phyloP scores from a whole-genome alignment of 805 yeast genomes.

The Ogataea sp. region DNA sequence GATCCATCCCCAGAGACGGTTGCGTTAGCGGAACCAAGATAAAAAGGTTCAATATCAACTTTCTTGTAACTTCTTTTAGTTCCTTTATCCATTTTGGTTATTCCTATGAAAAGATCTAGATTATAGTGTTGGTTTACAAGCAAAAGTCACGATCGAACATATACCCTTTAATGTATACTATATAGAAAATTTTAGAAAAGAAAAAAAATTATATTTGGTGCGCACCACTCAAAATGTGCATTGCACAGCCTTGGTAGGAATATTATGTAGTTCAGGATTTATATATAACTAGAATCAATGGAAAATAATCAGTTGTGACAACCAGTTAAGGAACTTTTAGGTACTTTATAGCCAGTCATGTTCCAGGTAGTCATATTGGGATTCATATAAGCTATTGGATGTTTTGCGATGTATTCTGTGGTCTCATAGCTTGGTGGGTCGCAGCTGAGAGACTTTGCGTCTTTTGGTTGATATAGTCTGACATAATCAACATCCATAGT shows the following conservation, averaged over 20 bases:
- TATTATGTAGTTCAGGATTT: too few species aligned
- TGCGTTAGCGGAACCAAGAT: conserved; percentile 77
- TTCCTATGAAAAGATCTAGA: neutral
- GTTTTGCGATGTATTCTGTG: conserved; percentile 25
- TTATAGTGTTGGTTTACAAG: neutral
- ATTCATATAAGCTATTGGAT: conserved; percentile 56
- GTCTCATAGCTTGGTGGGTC: conserved; percentile 32
- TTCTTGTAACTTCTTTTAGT: conserved; percentile 27
- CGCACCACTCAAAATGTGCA: too few species aligned
- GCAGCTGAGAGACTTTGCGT: conserved; percentile 23
- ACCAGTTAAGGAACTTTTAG: conserved; percentile 20
- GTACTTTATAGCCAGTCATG: conserved; percentile 37
- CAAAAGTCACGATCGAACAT: too few species aligned
- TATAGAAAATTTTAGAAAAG: too few species aligned
- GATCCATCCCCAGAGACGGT: conserved; percentile 54
- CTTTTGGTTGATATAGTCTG: conserved; percentile 31
- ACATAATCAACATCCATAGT: conserved; percentile 30
- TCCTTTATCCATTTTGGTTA: conserved; percentile 2
- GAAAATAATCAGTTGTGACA: too few species aligned
- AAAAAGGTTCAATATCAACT: conserved; percentile 66
- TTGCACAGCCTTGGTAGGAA: too few species aligned
- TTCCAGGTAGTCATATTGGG: conserved; percentile 69
- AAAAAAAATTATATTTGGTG: too few species aligned
- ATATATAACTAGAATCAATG: too few species aligned
- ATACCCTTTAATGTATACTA: too few species aligned